phyloP scores from a whole-genome alignment of 306 rosid genomes.

The Cucurbita maxima region DNA sequence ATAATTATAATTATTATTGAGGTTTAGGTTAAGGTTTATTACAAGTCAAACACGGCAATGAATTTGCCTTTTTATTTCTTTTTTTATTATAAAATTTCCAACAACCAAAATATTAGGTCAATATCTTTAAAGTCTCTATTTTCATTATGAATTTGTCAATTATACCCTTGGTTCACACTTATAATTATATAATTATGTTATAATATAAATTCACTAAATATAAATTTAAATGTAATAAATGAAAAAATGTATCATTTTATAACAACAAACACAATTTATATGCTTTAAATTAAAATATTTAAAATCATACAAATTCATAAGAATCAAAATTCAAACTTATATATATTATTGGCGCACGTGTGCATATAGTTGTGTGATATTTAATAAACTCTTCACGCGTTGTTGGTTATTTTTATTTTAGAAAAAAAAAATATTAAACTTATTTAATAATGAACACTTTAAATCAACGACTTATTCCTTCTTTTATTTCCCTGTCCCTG shows the following conservation, averaged over 20 bases:
- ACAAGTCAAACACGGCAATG: constrained; percentile 92
- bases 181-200: too few species aligned
- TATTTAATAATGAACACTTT: neutral
- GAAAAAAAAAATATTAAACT: neutral
- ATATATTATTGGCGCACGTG: neutral
- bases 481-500: neutral
- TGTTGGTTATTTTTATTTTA: neutral
- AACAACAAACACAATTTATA: too few species aligned
- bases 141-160: neutral
- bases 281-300: too few species aligned
- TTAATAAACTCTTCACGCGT: neutral
- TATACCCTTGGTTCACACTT: neutral
- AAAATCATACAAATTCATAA: too few species aligned
- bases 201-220: too few species aligned
- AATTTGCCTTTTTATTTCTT: constrained; percentile 7
- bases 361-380: neutral
- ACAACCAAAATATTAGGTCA: constrained; percentile 26
- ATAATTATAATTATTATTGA: neutral
- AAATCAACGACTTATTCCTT: neutral
- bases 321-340: too few species aligned
- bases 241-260: too few species aligned
- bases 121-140: neutral
- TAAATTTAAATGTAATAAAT: too few species aligned
- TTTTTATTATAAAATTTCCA: constrained; percentile 3
- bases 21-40: neutral